Evolutionary conservation across 257 asterid genomes (phyloP).

Genomic region (Ophiorrhiza pumila): DNA sequence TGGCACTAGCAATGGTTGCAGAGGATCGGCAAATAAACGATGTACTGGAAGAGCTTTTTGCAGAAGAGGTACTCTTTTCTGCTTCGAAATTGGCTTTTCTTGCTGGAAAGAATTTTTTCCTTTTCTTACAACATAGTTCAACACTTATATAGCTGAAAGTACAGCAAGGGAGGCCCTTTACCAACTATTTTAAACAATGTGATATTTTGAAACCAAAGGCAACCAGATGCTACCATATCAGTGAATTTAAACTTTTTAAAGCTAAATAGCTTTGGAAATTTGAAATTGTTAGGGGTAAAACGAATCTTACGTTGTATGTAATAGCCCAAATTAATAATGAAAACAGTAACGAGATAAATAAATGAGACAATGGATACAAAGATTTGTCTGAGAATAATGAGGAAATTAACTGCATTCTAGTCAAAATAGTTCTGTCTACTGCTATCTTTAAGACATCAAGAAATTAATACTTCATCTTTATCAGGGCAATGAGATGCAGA

Average conservation of each 20-base stretch:
- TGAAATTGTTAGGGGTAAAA: not conserved
- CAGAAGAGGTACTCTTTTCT: conserved; percentile 66
- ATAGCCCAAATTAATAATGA: no score
- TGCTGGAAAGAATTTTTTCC: not conserved
- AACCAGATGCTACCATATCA: not conserved
- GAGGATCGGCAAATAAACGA: conserved; percentile 91
- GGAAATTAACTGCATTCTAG: not conserved
- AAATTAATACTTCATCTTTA: not conserved
- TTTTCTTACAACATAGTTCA: no score
- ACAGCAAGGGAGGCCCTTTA: not conserved
- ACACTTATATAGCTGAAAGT: not conserved
- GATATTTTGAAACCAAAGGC: not conserved
- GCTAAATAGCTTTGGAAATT: not conserved
- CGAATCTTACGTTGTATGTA: no score
- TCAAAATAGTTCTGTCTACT: not conserved
- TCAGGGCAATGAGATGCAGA: conserved; percentile 92
- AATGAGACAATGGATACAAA: no score
- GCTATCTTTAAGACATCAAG: not conserved
- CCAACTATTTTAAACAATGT: not conserved
- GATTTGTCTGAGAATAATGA: no score
- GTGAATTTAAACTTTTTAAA: not conserved
- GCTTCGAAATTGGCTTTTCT: not conserved
- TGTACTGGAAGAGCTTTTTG: conserved; percentile 84
- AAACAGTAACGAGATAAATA: no score
- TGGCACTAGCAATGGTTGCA: conserved; percentile 95